These are phyloP conservation scores for Salix koriyanagi DNA, from an alignment of 345 rosid genomes.

Conservation along the genomic window DNA sequence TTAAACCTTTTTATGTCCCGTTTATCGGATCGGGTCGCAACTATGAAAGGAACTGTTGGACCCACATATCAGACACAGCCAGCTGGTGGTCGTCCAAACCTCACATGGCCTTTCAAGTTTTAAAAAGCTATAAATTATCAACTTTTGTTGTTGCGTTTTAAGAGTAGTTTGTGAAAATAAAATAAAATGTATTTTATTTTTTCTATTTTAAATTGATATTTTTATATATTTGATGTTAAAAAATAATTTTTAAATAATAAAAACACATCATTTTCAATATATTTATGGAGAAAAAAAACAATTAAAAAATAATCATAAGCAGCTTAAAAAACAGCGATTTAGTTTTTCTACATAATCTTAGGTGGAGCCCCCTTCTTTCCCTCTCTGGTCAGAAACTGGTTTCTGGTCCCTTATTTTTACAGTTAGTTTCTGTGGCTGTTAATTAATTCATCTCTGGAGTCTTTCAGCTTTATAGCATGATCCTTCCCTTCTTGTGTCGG, in stretches of 20 bases:
- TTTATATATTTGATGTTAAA: too few species aligned
- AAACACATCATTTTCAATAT: too few species aligned
- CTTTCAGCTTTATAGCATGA: constrained; percentile 6
- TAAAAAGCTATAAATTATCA: too few species aligned
- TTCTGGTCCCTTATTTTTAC: not conserved
- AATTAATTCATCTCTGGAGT: constrained; percentile 11
- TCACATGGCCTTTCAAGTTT: constrained; percentile 37
- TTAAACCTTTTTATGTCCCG: too few species aligned
- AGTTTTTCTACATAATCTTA: not conserved
- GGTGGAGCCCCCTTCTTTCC: constrained; percentile 27
- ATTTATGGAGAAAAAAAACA: too few species aligned
- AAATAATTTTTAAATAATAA: too few species aligned
- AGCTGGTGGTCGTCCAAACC: constrained; percentile 53
- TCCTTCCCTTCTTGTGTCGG: not conserved
- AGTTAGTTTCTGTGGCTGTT: constrained; percentile 19
- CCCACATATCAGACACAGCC: constrained; percentile 39
- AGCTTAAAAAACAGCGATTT: not conserved
- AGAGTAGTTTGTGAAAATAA: too few species aligned
- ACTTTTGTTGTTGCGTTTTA: too few species aligned
- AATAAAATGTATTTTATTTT: too few species aligned
- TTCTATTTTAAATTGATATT: too few species aligned
- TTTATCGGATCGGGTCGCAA: too few species aligned
- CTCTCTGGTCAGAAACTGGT: not conserved
- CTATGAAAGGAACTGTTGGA: not conserved
- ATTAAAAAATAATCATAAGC: too few species aligned